phyloP scores from a whole-genome alignment of 768 basidiomycete genomes.

The Harrya chromipes region DNA sequence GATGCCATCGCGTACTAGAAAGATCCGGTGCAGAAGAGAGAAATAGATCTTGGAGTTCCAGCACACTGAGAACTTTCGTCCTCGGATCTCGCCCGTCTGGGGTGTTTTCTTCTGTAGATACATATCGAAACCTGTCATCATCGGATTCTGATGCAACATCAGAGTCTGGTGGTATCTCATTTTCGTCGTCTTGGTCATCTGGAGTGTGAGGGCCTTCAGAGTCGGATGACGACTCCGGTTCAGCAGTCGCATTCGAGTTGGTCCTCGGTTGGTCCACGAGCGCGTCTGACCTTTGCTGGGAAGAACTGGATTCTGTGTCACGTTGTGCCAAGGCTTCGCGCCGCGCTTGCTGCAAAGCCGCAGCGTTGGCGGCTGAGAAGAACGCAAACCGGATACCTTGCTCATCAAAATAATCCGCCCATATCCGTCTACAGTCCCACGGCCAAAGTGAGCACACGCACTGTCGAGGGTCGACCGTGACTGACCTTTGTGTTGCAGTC shows the following conservation, averaged over 20 bases:
- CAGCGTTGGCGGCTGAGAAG: slow-evolving; percentile 88
- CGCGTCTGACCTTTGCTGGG: slow-evolving; percentile 1
- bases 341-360: slow-evolving; percentile 76
- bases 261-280: background rate
- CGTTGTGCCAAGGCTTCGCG: slow-evolving; percentile 40
- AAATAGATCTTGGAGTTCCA: slow-evolving; percentile 87
- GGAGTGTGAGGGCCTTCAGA: slow-evolving; percentile 27
- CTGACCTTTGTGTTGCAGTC: slow-evolving; percentile 80
- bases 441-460: background rate
- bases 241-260: background rate
- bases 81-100: slow-evolving; percentile 57
- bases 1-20: slow-evolving; percentile 45
- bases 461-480: background rate
- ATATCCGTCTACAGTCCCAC: slow-evolving; percentile 59
- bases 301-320: slow-evolving; percentile 21
- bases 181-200: slow-evolving; percentile 30
- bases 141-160: slow-evolving; percentile 31
- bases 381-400: slow-evolving; percentile 81
- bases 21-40: slow-evolving; percentile 66
- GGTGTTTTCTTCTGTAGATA: slow-evolving; percentile 53
- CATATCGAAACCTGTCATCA: slow-evolving; percentile 43
- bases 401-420: slow-evolving; percentile 90
- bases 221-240: slow-evolving; percentile 32
- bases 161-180: slow-evolving; percentile 22
- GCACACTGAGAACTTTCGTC: slow-evolving; percentile 75